These are phyloP conservation scores for Hemerocallis citrina DNA, from an alignment of 106 monocot species.

Conservation along the genomic window DNA sequence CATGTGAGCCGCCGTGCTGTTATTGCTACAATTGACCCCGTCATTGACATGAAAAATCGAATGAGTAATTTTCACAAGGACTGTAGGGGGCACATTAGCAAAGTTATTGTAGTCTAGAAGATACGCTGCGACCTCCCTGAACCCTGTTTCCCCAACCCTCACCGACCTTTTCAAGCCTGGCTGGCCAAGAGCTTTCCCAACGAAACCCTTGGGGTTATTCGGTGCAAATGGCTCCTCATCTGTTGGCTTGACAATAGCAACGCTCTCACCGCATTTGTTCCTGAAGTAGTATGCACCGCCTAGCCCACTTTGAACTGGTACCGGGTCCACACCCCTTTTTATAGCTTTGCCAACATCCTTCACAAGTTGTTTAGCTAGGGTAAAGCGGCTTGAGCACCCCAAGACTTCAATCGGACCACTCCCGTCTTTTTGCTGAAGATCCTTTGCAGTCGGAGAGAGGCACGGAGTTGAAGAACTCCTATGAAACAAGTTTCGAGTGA, in stretches of 20 bases:
- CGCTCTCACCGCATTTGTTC: constrained; percentile 46
- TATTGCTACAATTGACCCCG: constrained; percentile 10
- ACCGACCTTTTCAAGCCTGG: constrained; percentile 66
- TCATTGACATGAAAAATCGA: constrained; percentile 60
- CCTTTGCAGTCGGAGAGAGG: constrained; percentile 29
- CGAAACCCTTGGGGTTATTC: constrained; percentile 57
- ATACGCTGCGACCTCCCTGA: constrained; percentile 85
- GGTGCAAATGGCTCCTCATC: constrained; percentile 91
- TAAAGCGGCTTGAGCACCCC: constrained; percentile 50
- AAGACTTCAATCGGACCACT: constrained; percentile 68
- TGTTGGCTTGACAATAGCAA: constrained; percentile 86
- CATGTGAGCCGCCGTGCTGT: constrained; percentile 9
- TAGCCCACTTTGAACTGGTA: constrained; percentile 65
- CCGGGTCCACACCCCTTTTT: constrained; percentile 55
- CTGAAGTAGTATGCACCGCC: constrained; percentile 92
- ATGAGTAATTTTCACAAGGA: constrained; percentile 75
- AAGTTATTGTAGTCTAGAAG: constrained; percentile 69
- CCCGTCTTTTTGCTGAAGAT: constrained; percentile 26
- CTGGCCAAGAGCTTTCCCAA: constrained; percentile 53
- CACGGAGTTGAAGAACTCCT: constrained; percentile 57
- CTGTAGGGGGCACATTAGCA: constrained; percentile 85
- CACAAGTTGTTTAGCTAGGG: constrained; percentile 46
- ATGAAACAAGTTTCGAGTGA: constrained; percentile 45
- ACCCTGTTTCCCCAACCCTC: constrained; percentile 84
- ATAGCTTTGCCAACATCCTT: constrained; percentile 65